A percentile compares a stretch with the other conserved stretches of the same genome.
Evolutionary conservation across 1,139 yeast species (phyloP).

Genomic region (Magnusiomyces sp.): DNA sequence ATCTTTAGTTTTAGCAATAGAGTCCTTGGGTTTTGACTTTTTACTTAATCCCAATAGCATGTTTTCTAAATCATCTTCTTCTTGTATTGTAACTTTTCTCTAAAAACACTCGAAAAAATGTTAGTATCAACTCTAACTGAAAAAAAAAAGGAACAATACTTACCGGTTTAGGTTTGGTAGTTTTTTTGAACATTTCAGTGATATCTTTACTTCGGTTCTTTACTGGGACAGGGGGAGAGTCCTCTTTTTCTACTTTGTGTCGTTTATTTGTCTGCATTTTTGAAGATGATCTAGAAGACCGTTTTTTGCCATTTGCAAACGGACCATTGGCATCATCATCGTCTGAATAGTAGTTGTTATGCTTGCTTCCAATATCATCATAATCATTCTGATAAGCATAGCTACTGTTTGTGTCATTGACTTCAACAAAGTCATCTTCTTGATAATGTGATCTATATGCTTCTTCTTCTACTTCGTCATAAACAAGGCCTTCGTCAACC

Average conservation of each 20-base stretch:
- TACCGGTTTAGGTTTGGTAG: conserved; percentile 9
- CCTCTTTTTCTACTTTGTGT: conserved; percentile 12
- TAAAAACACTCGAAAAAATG: not conserved
- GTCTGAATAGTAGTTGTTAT: conserved; percentile 15
- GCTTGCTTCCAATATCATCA: conserved; percentile 13
- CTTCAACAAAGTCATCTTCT: conserved; percentile 20
- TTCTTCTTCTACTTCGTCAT: conserved; percentile 13
- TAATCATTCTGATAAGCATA: conserved; percentile 13
- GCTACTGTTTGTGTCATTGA: conserved; percentile 16
- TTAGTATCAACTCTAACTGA: too few species aligned
- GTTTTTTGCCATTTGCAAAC: not conserved
- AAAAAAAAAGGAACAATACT: not conserved
- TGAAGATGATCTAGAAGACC: conserved; percentile 29
- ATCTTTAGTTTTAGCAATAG: too few species aligned
- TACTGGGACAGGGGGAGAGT: conserved; percentile 12
- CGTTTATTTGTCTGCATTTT: conserved; percentile 1
- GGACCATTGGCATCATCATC: conserved; percentile 41
- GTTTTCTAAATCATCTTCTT: conserved; percentile 13
- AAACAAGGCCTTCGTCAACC: conserved; percentile 10
- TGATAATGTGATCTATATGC: conserved; percentile 12
- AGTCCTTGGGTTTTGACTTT: too few species aligned
- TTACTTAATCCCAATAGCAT: too few species aligned
- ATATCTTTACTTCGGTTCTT: conserved; percentile 13
- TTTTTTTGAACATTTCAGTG: conserved; percentile 8
- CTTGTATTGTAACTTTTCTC: conserved; percentile 11